Evolutionary conservation across 2,329 filamentous ascomycete species (phyloP), one percentile per base, ranked within the genome.

Genomic region (Arachnopeziza araneosa): DNA sequence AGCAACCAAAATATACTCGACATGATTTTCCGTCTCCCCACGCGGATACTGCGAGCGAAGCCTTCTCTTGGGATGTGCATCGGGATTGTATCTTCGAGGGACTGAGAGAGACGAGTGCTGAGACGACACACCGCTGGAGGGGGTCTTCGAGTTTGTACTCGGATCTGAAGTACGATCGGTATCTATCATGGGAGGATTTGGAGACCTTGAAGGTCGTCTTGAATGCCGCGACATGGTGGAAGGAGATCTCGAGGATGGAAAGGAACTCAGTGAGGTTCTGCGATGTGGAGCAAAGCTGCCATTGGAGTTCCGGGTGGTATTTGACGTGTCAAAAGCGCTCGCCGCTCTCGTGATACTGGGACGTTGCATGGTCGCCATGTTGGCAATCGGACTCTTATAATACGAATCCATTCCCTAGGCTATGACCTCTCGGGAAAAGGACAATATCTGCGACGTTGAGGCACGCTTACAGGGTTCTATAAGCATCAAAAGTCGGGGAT

Each of bases 1-100:
- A 3, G 95, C 95, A 58, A 99, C 95, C 57, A 99, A 80, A 57
- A 99, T 98, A 72, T 98, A 99, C 74, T 99, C 95, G 76, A 99
- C 95, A 87, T 99, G 95, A 70, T 95, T 96, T 73, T 98, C 89
- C 6, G 80, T 78, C 12, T 85, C 83, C 59, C 87, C 81, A n/a
- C 85, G 80, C 19, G 89, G 89, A 70, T 92, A 93, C 69, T 92
- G 89, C 22, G 89, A 89, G 59, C 85, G 87, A 71, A 88, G 75
- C 70, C 81, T 85, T 67, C 82, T 80, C 21, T 77, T 74, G 5
- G 80, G 79, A 58, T 79, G 78, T 44, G 78, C 76, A 64, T 80
- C 75, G 61, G 80, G 75, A 71, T 84, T 76, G 71, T 79, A 68
- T 73, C 80, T 74, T 66, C 79, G 75, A 60, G 80, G 74, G 63